A percentile compares a stretch with the other conserved stretches of the same genome.
Conservation (phyloP, 1,284 basidiomycete genomes). For the Neonothopanus nambi region DNA sequence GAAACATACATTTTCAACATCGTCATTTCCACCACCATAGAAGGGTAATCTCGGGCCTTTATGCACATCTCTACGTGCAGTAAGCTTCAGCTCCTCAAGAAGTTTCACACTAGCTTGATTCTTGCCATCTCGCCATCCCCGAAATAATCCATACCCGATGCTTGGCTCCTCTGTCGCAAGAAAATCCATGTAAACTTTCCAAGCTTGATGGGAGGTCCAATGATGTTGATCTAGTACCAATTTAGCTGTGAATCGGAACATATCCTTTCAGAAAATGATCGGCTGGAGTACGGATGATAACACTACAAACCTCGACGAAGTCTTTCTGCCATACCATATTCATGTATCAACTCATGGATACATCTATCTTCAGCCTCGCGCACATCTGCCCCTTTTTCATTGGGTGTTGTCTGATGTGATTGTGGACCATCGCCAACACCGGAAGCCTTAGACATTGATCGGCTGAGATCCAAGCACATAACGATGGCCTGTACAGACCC, state of each 20-base stretch:
- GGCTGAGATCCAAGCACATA: slow-evolving; percentile 27
- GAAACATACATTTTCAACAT: neutral
- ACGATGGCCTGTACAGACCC: slow-evolving; percentile 24
- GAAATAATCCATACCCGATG: no score
- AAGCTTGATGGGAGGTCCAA: slow-evolving; percentile 14
- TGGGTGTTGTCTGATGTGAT: neutral
- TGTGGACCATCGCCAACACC: slow-evolving; percentile 14
- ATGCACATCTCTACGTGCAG: no score
- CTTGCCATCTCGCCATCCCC: no score
- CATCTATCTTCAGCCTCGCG: neutral
- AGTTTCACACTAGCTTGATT: no score
- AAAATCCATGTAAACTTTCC: slow-evolving; percentile 9
- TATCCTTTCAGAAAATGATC: no score
- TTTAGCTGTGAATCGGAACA: slow-evolving; percentile 12
- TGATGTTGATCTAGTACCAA: slow-evolving; percentile 9
- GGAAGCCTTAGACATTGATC: slow-evolving; percentile 23
- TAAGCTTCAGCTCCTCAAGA: no score
- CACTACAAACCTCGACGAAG: no score
- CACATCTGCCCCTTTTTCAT: neutral
- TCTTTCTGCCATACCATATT: neutral
- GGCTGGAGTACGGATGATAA: no score
- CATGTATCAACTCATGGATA: neutral
- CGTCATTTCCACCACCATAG: neutral
- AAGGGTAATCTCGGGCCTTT: neutral
- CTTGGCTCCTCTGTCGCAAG: no score